Conservation (phyloP, 2,329 filamentous ascomycete genomes). For the Aspergillus calidoustus region DNA sequence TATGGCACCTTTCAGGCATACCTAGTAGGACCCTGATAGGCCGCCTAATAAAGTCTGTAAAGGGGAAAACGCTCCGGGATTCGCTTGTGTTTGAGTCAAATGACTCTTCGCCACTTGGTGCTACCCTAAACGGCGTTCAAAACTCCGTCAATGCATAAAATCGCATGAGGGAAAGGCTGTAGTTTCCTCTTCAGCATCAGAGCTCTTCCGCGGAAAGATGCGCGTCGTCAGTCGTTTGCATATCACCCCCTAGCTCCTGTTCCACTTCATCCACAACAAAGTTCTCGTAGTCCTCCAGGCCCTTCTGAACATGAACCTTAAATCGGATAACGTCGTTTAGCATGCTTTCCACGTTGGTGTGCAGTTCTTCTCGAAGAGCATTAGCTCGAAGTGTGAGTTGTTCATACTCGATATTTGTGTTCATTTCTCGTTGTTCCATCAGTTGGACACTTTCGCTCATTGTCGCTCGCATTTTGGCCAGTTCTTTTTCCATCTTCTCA, state of each 20-base stretch:
- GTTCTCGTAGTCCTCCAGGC: conserved; percentile 88
- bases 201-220: conserved; percentile 18
- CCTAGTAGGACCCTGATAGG: no score
- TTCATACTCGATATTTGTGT: conserved; percentile 94
- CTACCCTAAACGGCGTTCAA: background rate
- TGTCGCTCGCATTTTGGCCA: conserved; percentile 87
- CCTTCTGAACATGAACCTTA: conserved; percentile 95
- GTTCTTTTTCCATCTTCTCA: conserved; percentile 97
- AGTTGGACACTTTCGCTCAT: conserved; percentile 85
- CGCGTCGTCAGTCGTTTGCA: conserved; percentile 44
- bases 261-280: conserved; percentile 95
- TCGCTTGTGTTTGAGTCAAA: background rate
- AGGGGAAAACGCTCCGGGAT: background rate
- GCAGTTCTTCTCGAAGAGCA: conserved; percentile 90
- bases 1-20: background rate
- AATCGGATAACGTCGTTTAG: conserved; percentile 97
- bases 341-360: conserved; percentile 94
- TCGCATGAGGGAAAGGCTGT: background rate
- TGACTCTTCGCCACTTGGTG: background rate
- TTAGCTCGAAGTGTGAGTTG: conserved; percentile 85
- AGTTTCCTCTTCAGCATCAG: background rate
- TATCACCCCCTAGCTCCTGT: conserved; percentile 73
- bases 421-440: conserved; percentile 95
- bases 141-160: background rate
- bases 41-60: background rate